These are phyloP conservation scores for Arabidopsis lyrata DNA, from an alignment of 441 rosid species.

Conservation along the genomic window DNA sequence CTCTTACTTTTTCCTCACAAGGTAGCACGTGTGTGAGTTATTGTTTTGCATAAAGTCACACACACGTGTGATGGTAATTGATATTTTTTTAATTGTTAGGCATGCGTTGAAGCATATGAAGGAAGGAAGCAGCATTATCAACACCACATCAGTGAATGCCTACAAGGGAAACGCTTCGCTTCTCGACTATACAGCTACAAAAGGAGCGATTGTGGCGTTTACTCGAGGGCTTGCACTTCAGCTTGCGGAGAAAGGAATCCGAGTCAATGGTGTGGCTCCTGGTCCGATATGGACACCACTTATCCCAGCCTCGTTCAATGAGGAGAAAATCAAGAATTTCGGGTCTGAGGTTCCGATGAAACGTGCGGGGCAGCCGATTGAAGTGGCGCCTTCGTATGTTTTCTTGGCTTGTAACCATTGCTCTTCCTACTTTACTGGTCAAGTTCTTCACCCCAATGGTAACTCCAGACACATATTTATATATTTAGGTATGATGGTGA, in stretches of 20 bases:
- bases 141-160: constrained; percentile 74
- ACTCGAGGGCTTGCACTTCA: constrained; percentile 54
- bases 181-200: constrained; percentile 77
- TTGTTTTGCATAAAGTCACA: background rate
- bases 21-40: constrained; percentile 21
- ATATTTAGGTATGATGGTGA: background rate
- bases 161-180: constrained; percentile 67
- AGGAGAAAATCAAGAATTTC: constrained; percentile 38
- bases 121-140: constrained; percentile 73
- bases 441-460: constrained; percentile 66
- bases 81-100: constrained; percentile 35
- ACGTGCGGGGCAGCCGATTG: constrained; percentile 59
- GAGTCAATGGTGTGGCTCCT: constrained; percentile 58
- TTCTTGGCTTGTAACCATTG: constrained; percentile 58
- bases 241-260: constrained; percentile 48
- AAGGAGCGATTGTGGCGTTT: constrained; percentile 67
- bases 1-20: constrained; percentile 50
- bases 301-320: constrained; percentile 52
- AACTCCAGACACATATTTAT: background rate
- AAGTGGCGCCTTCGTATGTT: constrained; percentile 54
- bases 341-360: constrained; percentile 56
- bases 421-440: constrained; percentile 66
- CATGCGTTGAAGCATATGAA: constrained; percentile 81
- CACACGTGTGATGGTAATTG: background rate
- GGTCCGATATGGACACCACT: constrained; percentile 64